Base-by-base conservation (phyloP, 176 grass and related monocot species). In the Phragmites australis region DNA sequence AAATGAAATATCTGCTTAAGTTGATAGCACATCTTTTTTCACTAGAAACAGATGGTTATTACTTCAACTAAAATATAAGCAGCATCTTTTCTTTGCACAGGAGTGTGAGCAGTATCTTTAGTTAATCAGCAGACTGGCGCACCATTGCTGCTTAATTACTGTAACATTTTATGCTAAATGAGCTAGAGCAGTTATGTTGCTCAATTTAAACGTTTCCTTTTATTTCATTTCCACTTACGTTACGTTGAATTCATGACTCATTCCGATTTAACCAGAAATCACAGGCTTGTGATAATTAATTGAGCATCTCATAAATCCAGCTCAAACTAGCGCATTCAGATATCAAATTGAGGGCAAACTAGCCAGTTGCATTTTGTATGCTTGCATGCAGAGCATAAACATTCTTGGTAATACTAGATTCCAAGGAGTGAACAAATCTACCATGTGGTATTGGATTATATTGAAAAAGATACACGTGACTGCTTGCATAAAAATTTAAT, bases 1-100 rank as follows among this genome's bases (percentile, higher is more conserved):
- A 72, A 60, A 50, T 73, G 59, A 79, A 79, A 79, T 14, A 73
- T 63, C 45, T 79, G 19, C 17, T 31, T 31, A 31, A 31, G 2
- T 37, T 72, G 40, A 71, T 79, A 37, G 4, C 43, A 42, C 8
- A 32, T 41, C 8, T 23, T 78, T 78, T 37, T 41, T 14, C 39
- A 52, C 9, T 19, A 70, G n/a, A 65, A 70, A 47, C 47, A 39
- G 46, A 65, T 54, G n/a, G 8, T 27, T 58, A 4, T 18, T 76
- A 61, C 17, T 60, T 17, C 1, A 3, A 61, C 25, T 21, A 1
- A 56, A 80, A 27, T 18, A 37, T 78, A 6, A 26, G 49, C 48
- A 86, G 2, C 7, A 34, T 23, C 43, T 56, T 43, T 22, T n/a
- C n/a, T n/a, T n/a, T n/a, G n/a, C n/a, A n/a, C n/a, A n/a, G n/a